Base-by-base conservation (phyloP, 345 rosid genomes). In the Ricinus communis region DNA sequence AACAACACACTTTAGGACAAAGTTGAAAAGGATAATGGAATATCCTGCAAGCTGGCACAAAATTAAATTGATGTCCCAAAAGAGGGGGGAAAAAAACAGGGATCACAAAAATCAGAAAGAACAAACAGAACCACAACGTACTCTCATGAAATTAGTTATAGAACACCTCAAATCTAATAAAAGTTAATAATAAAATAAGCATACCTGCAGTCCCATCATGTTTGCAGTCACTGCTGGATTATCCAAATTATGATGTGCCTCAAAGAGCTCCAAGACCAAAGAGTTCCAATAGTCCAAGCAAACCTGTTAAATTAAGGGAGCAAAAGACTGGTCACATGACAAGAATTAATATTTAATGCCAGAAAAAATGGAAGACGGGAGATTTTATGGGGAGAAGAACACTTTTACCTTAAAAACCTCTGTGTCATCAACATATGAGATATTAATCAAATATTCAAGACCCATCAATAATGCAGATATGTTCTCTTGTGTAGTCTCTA, bases 211-310 rank as follows among this genome's bases (percentile, higher is more conserved):
- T 65, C 93, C 96, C 90, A 85, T 88, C 90, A 93, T 74, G 83
- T 74, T 88, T 55, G 78, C 86, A 62, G 90, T 70, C 5, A 84
- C 87, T 18, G 93, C 91, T 70, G 95, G 93, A 83, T 88, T 91
- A 70, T 93, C 98, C 60, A 86, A 62, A 84, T 87, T 93, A 78
- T 87, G 87, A 59, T 87, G 94, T 46, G 89, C 88, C 81, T 93
- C 95, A 80, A 89, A 96, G 28, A 93, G 93, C 85, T 88, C 97
- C 87, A 87, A 81, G 62, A 96, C 99, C 75, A 93, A 83, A 45
- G 89, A 70, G 69, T 96, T 96, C 99, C 99, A 96, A 65, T 96
- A 96, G 76, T 96, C 99, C 93, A 96, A 82, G 86, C 99, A 96
- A 73, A 96, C 99, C 98, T 96, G 82, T 46, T 27, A 58, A 70